Evolutionary conservation across 176 grass and related monocot species (phyloP), one percentile per base, ranked within the genome.

Genomic region (Alopecurus myosuroides): DNA sequence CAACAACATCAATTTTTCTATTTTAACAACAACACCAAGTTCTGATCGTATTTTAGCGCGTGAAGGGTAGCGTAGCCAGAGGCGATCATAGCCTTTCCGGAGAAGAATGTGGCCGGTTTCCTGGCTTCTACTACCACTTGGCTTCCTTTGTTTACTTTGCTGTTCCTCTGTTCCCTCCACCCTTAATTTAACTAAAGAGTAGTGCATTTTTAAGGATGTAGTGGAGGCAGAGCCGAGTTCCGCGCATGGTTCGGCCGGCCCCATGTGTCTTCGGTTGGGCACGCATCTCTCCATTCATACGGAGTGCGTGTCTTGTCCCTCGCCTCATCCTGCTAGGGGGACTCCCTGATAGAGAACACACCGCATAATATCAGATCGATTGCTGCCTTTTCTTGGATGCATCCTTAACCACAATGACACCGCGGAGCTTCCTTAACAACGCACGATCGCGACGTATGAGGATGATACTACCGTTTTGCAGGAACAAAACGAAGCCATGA

Each of bases 231-330:
- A 60, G 52, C 70, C 60, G 36, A 41, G 81, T 84, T 65, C 31
- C 6, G 23, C 67, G 44, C 67, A 33, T 58, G 49, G 57, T 41
- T 41, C 10, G 70, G 72, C 72, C 30, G 72, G 88, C 36, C 88
- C 88, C 69, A 81, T 61, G 81, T 87, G 85, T 87, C 81, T 87
- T 76, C 49, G 40, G 80, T 90, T 87, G 18, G 49, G 76, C 67
- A 51, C 26, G 76, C 89, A 84, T 60, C 30, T 66, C 14, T 79
- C 76, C 15, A 74, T 23, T 56, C 50, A 49, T 56, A 10, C 46
- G 10, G 7, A 48, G 9, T 53, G 2, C 33, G 2, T 9, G 25
- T 44, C 49, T 39, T 14, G 11, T 48, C 74, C 63, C 17, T 2
- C n/a, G n/a, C n/a, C 69, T 28, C 53, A 78, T 82, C 55, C 42